A percentile compares a stretch with the other conserved stretches of the same genome.
Evolutionary conservation across 169 alveolate species (phyloP).

Genomic region (Plasmodium adleri): DNA sequence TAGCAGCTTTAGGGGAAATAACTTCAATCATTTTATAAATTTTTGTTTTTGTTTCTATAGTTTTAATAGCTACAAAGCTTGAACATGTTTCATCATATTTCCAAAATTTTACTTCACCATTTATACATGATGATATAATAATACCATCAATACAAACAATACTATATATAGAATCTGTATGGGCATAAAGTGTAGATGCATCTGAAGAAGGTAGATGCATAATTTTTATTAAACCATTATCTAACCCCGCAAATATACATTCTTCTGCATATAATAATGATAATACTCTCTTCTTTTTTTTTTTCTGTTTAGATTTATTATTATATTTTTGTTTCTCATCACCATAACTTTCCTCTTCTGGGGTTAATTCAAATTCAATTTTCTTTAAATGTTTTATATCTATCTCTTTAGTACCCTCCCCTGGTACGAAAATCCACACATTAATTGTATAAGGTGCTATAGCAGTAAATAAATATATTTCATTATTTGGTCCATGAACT

Average conservation of each 20-base stretch:
- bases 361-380: conserved; percentile 71
- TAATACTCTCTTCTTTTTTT: conserved; percentile 61
- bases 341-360: conserved; percentile 62
- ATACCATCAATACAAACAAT: conserved; percentile 75
- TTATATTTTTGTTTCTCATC: conserved; percentile 49
- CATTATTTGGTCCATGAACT: conserved; percentile 76
- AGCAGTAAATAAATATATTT: conserved; percentile 72
- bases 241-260: conserved; percentile 76
- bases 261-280: conserved; percentile 76
- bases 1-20: conserved; percentile 23
- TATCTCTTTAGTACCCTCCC: conserved; percentile 73
- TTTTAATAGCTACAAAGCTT: conserved; percentile 69
- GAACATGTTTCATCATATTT: conserved; percentile 56
- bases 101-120: conserved; percentile 78
- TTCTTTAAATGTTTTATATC: conserved; percentile 73
- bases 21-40: conserved; percentile 74
- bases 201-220: conserved; percentile 78
- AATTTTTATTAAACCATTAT: conserved; percentile 67
- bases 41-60: conserved; percentile 70
- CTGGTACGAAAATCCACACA: conserved; percentile 77
- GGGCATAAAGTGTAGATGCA: conserved; percentile 72
- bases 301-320: conserved; percentile 17
- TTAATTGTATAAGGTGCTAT: conserved; percentile 65
- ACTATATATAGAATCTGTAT: conserved; percentile 70
- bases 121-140: conserved; percentile 54